A percentile compares a stretch with the other conserved stretches of the same genome.
Evolutionary conservation across 225 moss, liverwort and hornwort species (phyloP).

Genomic region (Pleurozium schreberi): DNA sequence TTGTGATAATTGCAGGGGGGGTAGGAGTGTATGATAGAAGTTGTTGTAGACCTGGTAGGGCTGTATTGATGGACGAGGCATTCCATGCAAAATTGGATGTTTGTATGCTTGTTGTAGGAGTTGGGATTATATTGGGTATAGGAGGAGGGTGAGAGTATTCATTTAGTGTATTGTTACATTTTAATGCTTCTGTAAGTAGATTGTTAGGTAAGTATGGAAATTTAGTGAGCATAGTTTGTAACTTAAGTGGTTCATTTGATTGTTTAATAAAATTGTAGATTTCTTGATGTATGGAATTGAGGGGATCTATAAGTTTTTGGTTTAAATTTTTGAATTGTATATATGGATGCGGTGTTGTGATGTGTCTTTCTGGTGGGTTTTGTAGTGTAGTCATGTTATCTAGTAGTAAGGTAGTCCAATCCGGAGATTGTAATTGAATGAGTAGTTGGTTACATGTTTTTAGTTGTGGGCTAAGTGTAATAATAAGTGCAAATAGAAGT

Average conservation of each 20-base stretch:
- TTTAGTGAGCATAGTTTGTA: neutral
- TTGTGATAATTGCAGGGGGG: too few relatives aligned
- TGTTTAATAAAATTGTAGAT: neutral
- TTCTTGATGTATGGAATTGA: neutral
- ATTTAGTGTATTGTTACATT: neutral
- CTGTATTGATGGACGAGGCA: neutral
- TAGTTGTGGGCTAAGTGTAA: too few relatives aligned
- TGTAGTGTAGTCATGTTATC: too few relatives aligned
- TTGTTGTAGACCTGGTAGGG: neutral
- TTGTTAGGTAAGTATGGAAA: neutral
- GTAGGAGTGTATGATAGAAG: too few relatives aligned
- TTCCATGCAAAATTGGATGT: neutral
- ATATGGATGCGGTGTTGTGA: too few relatives aligned
- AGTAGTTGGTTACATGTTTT: too few relatives aligned
- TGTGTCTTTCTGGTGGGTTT: too few relatives aligned
- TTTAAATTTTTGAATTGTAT: too few relatives aligned
- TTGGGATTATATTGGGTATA: neutral
- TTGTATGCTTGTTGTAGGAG: rapidly evolving
- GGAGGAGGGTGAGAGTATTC: neutral
- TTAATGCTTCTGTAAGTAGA: neutral
- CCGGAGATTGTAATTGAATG: too few relatives aligned
- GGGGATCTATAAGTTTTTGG: too few relatives aligned
- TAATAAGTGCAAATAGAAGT: too few relatives aligned
- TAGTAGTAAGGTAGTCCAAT: too few relatives aligned
- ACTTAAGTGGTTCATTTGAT: neutral